Base-by-base conservation (phyloP, 768 basidiomycete genomes). In the Russula lepida region DNA sequence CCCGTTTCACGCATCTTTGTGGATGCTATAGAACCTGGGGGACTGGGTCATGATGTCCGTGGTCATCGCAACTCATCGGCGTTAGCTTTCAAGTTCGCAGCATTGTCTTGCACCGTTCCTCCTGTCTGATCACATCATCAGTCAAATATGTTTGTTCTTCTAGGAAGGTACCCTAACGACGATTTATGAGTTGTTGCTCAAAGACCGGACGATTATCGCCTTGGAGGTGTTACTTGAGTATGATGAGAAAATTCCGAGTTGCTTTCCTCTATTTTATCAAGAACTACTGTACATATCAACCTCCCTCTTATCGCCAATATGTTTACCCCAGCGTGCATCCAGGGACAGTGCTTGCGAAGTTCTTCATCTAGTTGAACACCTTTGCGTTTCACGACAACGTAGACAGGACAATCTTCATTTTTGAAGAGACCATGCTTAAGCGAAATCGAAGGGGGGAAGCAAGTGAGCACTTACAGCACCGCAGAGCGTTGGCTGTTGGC, bases 141-240 rank as follows among this genome's bases (percentile, higher is more conserved):
- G 5, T 46, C 48, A 27, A 39, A 15, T 23, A 2, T 9, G 21
- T 27, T 27, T n/a, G 15, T n/a, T 32, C 25, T 46, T 54, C 8
- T 33, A 89, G 84, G 67, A 83, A 50, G 76, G 81, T 55, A 73
- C 70, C 11, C 65, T 84, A 64, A 79, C 76, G 13, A 75, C 75
- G 54, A 79, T 81, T 49, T 93, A 86, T 72, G 79, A 81, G 37
- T 75, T 77, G 2, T 69, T 91, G 60, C 52, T 92, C 19, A 92
- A 89, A 69, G 91, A 93, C 74, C 83, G 79, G 65, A 82, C 79
- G 43, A 81, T 89, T 50, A 80, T 93, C 59, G 80, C 87, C 11
- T 81, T 85, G 3, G 91, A 92, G 69, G 88, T 92, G n/a, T 78
- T 93, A 79, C 81, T 84, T 68, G 91, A 93, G 72, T 93, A 93